Evolutionary conservation across 2,329 filamentous ascomycete genomes (phyloP).

Genomic region (Trichoderma koningii): DNA sequence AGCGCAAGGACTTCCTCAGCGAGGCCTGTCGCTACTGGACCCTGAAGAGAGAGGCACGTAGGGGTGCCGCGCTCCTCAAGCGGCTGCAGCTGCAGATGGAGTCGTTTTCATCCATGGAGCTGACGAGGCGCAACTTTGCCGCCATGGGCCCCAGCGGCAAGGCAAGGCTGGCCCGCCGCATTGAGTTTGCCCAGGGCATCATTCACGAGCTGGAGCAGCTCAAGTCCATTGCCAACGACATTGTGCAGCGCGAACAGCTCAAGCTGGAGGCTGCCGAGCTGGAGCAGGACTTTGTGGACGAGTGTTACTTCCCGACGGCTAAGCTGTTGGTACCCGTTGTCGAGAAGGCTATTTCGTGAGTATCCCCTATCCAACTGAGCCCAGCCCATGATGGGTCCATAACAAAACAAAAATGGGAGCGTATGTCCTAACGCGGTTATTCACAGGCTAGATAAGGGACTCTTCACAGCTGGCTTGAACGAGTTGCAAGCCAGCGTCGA

Average conservation of each 20-base stretch:
- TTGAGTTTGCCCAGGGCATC: slow-evolving; percentile 81
- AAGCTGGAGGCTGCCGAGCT: slow-evolving; percentile 78
- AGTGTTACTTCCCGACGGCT: slow-evolving; percentile 86
- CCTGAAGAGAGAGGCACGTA: slow-evolving; percentile 86
- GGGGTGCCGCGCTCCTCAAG: slow-evolving; percentile 89
- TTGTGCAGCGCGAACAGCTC: slow-evolving; percentile 73
- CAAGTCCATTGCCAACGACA: slow-evolving; percentile 65
- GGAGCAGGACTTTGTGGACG: slow-evolving; percentile 78
- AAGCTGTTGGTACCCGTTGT: slow-evolving; percentile 75
- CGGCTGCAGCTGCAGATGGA: slow-evolving; percentile 93
- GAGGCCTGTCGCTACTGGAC: slow-evolving; percentile 98
- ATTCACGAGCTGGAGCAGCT: slow-evolving; percentile 77
- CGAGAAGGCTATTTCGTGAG: slow-evolving; percentile 79
- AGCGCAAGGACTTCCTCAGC: slow-evolving; percentile 87
- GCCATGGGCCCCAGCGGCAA: slow-evolving; percentile 86
- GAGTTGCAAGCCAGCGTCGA: slow-evolving; percentile 56
- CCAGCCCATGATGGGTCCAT: too few relatives aligned
- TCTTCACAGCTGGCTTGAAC: slow-evolving; percentile 57
- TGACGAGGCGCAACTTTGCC: slow-evolving; percentile 93
- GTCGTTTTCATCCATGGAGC: slow-evolving; percentile 95
- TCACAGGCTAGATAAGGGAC: slow-evolving; percentile 63
- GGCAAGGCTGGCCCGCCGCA: slow-evolving; percentile 74
- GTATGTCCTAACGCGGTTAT: slow-evolving; percentile 40
- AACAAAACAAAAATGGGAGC: too few relatives aligned
- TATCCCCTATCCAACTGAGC: background rate